phyloP scores from a whole-genome alignment of 257 asterid species.

The Solanum pennellii region DNA sequence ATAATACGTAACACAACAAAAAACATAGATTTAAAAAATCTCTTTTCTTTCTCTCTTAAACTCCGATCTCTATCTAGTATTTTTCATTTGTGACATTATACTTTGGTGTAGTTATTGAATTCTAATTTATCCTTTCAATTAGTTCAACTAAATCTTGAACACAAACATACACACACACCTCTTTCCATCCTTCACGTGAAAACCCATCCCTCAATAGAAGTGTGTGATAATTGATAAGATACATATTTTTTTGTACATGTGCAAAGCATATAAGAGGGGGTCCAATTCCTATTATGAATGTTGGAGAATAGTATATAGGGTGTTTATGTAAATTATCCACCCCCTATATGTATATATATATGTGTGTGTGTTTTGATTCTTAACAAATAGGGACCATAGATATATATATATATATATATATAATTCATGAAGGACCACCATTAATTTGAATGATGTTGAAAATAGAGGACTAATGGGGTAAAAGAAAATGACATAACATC shows the following conservation, averaged over 20 bases:
- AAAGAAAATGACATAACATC: not conserved
- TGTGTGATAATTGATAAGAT: not conserved
- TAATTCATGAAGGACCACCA: not conserved
- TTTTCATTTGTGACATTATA: no score
- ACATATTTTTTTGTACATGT: not conserved
- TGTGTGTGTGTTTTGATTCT: not conserved
- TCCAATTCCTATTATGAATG: not conserved
- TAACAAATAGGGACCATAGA: not conserved
- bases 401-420: no score
- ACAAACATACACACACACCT: not conserved
- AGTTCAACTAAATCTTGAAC: not conserved
- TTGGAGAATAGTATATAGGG: not conserved
- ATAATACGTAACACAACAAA: no score
- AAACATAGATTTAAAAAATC: no score
- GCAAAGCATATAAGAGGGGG: not conserved
- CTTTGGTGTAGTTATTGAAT: no score
- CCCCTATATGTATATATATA: not conserved
- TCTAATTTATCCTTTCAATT: not conserved
- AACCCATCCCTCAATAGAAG: not conserved
- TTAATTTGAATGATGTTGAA: not conserved
- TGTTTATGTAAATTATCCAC: not conserved
- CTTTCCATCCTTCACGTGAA: not conserved
- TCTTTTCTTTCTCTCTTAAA: not conserved
- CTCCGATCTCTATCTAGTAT: not conserved
- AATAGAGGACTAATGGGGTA: not conserved